Evolutionary conservation across 1,139 yeast genomes (phyloP).

Genomic region (Blastobotrys serpentis): DNA sequence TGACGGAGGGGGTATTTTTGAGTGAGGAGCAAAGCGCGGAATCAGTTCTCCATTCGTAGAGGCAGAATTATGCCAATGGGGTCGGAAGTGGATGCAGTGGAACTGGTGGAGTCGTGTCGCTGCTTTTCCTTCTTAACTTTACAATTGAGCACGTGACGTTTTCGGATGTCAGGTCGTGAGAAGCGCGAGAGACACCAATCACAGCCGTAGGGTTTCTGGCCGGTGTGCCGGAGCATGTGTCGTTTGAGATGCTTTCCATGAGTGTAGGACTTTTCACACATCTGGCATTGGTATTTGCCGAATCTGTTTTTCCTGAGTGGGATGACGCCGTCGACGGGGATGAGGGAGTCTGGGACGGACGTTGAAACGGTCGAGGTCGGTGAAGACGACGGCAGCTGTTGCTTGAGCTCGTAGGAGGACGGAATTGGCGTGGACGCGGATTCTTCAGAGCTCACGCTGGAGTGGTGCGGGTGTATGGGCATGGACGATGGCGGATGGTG

Average conservation of each 20-base stretch:
- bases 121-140: constrained; percentile 15
- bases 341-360: neutral
- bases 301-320: constrained; percentile 21
- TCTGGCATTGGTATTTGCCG: constrained; percentile 34
- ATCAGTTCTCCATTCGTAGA: neutral
- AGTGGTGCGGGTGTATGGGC: neutral
- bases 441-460: neutral
- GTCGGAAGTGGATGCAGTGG: neutral
- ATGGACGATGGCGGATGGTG: neutral
- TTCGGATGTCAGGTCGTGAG: constrained; percentile 34
- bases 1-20: too few species aligned
- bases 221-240: constrained; percentile 36
- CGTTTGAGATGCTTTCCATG: constrained; percentile 38
- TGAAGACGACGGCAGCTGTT: too few species aligned
- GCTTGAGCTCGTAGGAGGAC: too few species aligned
- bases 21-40: too few species aligned
- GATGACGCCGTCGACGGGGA: constrained; percentile 15
- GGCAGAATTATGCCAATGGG: constrained; percentile 4
- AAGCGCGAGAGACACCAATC: constrained; percentile 29
- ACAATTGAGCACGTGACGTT: constrained; percentile 31
- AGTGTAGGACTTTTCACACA: constrained; percentile 33
- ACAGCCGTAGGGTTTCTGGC: constrained; percentile 34
- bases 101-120: neutral
- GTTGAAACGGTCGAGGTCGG: constrained; percentile 1
- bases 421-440: too few species aligned